Base-by-base conservation (phyloP, 805 yeast genomes). In the Candida namnaoensis region DNA sequence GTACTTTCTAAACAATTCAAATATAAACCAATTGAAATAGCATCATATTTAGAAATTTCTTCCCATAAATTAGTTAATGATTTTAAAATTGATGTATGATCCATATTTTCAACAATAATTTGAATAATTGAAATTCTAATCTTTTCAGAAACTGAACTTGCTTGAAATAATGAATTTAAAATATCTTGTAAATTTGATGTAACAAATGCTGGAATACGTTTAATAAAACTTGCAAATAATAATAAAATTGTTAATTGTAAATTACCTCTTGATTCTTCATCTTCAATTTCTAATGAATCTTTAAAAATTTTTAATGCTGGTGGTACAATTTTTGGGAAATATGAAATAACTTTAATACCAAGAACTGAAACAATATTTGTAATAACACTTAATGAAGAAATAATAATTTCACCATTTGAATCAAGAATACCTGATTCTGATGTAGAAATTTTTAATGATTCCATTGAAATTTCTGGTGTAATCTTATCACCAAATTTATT, bases 321-420 rank as follows among this genome's bases (percentile, higher is more conserved):
- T 13, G 88, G 87, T 46, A 93, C 76, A 55, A 90, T 80, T 60
- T 80, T 82, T 30, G 97, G 87, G 69, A 88, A 85, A 54, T 72
- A 76, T 7, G 95, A 90, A 56, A 93, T 82, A 47, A 82, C 71
- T 55, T 88, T 85, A 15, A 95, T 90, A 41, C 99, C 99, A 37
- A 90, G 61, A 24, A 79, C 74, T 40, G 80, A 76, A 41, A 87
- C 74, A 42, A 88, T 65, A 49, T 80, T 78, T 43, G 86, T 78
- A 46, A 87, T 74, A 44, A 82, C 79, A 50, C 81, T 76, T 44
- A 88, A 68, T 1, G 96, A 76, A 0, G 96, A 75, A 32, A 93
- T 75, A 28, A 80, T 67, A 7, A 86, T 61, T 49, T 84, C 95
- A 11, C 80, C 74, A 41, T 70, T 67, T 2, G 54, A 58, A 48